phyloP scores from a whole-genome alignment of 2,329 filamentous ascomycete species.

The Cercospora brassicicola region DNA sequence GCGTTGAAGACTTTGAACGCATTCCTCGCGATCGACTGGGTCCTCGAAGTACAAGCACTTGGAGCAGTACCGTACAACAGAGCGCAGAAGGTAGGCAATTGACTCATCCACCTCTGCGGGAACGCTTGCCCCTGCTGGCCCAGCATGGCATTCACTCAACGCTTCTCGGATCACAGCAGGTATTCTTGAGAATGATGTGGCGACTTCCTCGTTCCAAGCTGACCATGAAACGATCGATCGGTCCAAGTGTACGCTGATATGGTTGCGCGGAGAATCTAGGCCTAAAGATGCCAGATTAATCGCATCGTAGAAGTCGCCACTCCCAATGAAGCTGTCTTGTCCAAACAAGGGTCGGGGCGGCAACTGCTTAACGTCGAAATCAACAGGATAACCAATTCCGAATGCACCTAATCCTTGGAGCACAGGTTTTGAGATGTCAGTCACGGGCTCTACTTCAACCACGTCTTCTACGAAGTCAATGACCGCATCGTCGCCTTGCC shows the following conservation, averaged over 20 bases:
- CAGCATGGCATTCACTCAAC: conserved; percentile 17
- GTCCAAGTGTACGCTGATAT: conserved; percentile 42
- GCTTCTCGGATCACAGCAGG: conserved; percentile 37
- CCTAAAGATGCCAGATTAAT: conserved; percentile 45
- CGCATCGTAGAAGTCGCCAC: conserved; percentile 53
- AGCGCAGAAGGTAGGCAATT: conserved; percentile 38
- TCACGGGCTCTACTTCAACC: conserved; percentile 1
- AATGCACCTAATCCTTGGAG: conserved; percentile 51
- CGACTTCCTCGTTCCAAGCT: conserved; percentile 58
- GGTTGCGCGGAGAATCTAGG: conserved; percentile 46
- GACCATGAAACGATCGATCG: conserved; percentile 47
- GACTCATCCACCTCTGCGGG: neutral
- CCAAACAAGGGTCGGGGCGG: conserved; percentile 57
- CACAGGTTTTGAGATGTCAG: conserved; percentile 6
- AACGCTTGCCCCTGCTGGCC: neutral
- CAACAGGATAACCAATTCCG: conserved; percentile 52
- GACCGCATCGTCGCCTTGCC: conserved; percentile 45
- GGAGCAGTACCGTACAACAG: conserved; percentile 53
- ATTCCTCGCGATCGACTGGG: conserved; percentile 53
- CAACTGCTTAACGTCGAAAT: conserved; percentile 56
- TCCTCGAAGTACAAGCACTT: conserved; percentile 55
- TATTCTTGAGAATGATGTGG: conserved; percentile 46
- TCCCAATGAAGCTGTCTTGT: conserved; percentile 58
- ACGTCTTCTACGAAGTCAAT: conserved; percentile 26
- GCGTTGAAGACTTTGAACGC: conserved; percentile 46